Base-by-base conservation (phyloP, 352 stramenopile species). In the Globisporangium polare region DNA sequence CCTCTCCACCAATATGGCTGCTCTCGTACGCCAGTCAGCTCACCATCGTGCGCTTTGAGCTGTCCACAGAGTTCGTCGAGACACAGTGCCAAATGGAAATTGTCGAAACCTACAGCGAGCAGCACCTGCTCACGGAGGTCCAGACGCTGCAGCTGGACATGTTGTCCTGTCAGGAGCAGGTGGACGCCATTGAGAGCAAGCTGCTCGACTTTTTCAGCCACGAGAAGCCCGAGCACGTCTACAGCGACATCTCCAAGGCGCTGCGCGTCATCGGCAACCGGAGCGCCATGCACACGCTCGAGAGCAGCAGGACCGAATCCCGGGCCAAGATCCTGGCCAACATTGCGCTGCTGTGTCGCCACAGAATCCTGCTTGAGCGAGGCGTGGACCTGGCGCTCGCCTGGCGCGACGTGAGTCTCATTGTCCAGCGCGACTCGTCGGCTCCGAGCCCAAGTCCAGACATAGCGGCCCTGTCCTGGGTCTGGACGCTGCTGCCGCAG, bases 221-320 rank as follows among this genome's bases (percentile, higher is more conserved):
- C 0, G 72, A 88, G 29, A 55, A 77, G 2, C 62, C 75, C 0
- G 64, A 68, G 5, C 17, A 64, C 0, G 69, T 89, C 8, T 89
- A 83, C 43, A 42, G 50, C 0, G 81, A 91, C 18, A 73, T 69
- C 3, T 62, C 77, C 0, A 88, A 88, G 56, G 66, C 71, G 2
- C 65, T 88, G 24, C 80, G 78, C 22, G 75, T 91, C 49, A 65
- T 91, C n/a, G 76, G 63, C 0, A 89, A 89, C 27, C 72, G 77
- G 13, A 87, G 73, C 54, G 64, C 78, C 9, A 49, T 76, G 0
- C 67, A 83, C 27, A 83, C 72, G 5, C 70, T 89, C 0, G 56
- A 86, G 46, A 70, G 45, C 26, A 83, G 66, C 45, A 81, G 78
- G 60, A 39, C 54, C 0, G 78, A 88, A 29, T 63, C 68, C 0